Percentiles rank a stretch among this genome's conserved stretches.
Conservation (phyloP, 495 filamentous ascomycete genomes). For the Penicillium paradoxum region DNA sequence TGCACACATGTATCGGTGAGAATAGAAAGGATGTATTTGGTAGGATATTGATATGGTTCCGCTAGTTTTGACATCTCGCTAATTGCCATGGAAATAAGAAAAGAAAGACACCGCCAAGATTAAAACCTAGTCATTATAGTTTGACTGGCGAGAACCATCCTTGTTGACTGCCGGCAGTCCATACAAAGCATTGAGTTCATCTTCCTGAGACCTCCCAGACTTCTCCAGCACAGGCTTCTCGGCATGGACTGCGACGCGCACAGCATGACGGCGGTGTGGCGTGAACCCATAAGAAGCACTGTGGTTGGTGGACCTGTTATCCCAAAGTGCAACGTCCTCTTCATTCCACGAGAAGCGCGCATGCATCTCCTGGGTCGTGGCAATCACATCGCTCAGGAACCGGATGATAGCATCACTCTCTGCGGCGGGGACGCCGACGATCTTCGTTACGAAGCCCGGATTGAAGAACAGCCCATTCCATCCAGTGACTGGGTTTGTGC, state of each 20-base stretch:
- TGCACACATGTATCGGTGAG: too few relatives aligned
- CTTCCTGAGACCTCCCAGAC: constrained; percentile 54
- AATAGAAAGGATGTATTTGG: too few relatives aligned
- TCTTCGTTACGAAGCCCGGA: constrained; percentile 70
- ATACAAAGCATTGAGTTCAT: constrained; percentile 46
- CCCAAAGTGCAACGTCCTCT: constrained; percentile 70
- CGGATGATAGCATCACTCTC: constrained; percentile 64
- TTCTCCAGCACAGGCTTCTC: constrained; percentile 53
- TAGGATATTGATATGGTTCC: not conserved
- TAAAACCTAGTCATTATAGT: constrained; percentile 55
- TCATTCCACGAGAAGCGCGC: constrained; percentile 68
- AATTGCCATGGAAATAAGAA: constrained; percentile 1
- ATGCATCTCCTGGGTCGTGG: constrained; percentile 61
- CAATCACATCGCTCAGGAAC: constrained; percentile 60
- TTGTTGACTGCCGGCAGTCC: constrained; percentile 53
- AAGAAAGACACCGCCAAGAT: not conserved
- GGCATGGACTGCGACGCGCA: constrained; percentile 55
- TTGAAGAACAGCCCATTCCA: constrained; percentile 75
- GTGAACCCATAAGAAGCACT: constrained; percentile 57
- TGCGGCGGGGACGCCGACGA: constrained; percentile 59
- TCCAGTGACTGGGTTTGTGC: constrained; percentile 68
- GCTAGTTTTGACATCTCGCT: not conserved
- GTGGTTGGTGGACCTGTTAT: constrained; percentile 63
- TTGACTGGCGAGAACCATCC: constrained; percentile 54
- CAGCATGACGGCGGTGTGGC: constrained; percentile 57